These are phyloP conservation scores for Marchantia polymorpha DNA, from an alignment of 225 moss, liverwort and hornwort genomes.

Conservation along the genomic window DNA sequence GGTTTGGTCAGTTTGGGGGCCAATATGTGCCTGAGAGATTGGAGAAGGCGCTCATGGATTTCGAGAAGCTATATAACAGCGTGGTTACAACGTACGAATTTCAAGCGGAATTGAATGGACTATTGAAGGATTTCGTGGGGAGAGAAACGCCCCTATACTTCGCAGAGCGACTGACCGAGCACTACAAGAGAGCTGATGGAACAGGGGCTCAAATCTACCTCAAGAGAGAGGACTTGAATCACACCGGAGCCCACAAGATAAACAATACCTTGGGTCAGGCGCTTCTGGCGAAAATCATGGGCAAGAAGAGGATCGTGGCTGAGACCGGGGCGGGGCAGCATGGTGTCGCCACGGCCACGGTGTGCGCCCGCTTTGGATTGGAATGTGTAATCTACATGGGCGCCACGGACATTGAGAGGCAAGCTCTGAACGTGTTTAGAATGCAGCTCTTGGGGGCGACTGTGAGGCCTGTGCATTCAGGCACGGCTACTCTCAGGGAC, in stretches of 20 bases:
- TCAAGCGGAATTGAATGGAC: conserved; percentile 54
- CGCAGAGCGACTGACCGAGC: conserved; percentile 65
- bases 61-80: conserved; percentile 55
- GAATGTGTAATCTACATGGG: conserved; percentile 80
- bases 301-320: conserved; percentile 70
- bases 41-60: conserved; percentile 54
- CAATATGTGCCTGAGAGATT: conserved; percentile 72
- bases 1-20: conserved; percentile 66
- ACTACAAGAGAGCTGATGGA: conserved; percentile 50
- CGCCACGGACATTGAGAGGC: conserved; percentile 72
- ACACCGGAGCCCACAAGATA: conserved; percentile 79
- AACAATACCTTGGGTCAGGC: conserved; percentile 76
- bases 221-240: conserved; percentile 78
- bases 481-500: conserved; percentile 87
- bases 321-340: conserved; percentile 86
- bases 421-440: conserved; percentile 66
- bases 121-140: conserved; percentile 73
- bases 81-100: conserved; percentile 32
- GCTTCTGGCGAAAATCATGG: conserved; percentile 58
- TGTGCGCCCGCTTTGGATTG: conserved; percentile 73
- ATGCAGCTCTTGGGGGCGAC: conserved; percentile 81
- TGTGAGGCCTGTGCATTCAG: conserved; percentile 69
- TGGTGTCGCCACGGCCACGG: conserved; percentile 78
- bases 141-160: conserved; percentile 76
- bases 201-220: conserved; percentile 72